phyloP scores from a whole-genome alignment of 148 eudicot species.

The Cornus suecica region DNA sequence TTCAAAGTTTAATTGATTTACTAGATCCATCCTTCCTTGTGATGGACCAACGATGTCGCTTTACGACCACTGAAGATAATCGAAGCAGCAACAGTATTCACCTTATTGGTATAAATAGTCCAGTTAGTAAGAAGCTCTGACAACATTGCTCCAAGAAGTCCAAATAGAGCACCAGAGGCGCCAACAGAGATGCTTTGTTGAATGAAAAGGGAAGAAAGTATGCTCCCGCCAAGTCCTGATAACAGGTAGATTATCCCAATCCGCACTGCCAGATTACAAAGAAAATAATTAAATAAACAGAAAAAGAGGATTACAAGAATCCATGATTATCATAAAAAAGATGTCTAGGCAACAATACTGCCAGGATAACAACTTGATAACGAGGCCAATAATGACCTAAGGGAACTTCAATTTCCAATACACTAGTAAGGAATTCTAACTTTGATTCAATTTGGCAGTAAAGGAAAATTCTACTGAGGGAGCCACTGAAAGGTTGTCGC shows the following conservation, averaged over 20 bases:
- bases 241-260: slow-evolving; percentile 67
- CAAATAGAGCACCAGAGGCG: slow-evolving; percentile 94
- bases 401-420: not conserved
- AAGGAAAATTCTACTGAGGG: not conserved
- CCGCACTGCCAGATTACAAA: slow-evolving; percentile 50
- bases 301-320: not conserved
- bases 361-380: not conserved
- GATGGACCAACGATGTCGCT: not conserved
- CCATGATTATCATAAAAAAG: not conserved
- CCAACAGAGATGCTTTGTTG: slow-evolving; percentile 71
- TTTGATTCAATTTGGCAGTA: not conserved
- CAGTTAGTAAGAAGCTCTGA: slow-evolving; percentile 83
- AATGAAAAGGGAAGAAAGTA: slow-evolving; percentile 73
- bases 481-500: not conserved
- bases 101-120: slow-evolving; percentile 90
- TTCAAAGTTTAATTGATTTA: not conserved
- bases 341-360: not conserved
- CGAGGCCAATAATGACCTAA: not conserved
- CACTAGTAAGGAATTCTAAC: too few relatives aligned
- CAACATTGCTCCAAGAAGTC: slow-evolving; percentile 93
- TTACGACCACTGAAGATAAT: not conserved
- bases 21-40: not conserved
- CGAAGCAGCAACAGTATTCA: slow-evolving; percentile 11
- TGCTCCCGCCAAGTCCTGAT: slow-evolving; percentile 81
- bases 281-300: not conserved